Base-by-base conservation (phyloP, 805 yeast genomes). In the Kluyveromyces nonfermentans region DNA sequence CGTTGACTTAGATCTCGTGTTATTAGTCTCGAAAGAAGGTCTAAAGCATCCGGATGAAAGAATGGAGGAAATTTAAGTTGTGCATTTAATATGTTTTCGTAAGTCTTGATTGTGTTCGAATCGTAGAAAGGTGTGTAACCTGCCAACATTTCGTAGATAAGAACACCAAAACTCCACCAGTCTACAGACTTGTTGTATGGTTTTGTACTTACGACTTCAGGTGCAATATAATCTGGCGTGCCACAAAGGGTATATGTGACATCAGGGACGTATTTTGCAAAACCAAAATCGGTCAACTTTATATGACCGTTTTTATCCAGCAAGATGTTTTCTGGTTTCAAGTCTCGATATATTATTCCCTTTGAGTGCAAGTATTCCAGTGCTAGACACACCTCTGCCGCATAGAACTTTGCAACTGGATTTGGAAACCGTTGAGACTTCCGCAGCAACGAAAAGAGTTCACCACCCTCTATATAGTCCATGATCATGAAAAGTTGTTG, bases 401-500 rank as follows among this genome's bases (percentile, higher is more conserved):
- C 95, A 64, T 89, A 89, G 64, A 89, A 89, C 69, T 89, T 89
- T 37, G 96, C 96, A 41, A 89, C 97, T 20, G 96, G 96, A 59
- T 84, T 85, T 9, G 97, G 97, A 63, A 89, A 89, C 52, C 95
- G 72, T 56, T 86, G 94, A 9, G 94, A 82, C 63, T 86, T 88
- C 52, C 97, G 73, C 53, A 89, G 71, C 50, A 89, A 68, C 2
- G 90, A 78, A 58, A 89, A 89, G 42, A 89, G 72, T 68, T 89
- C 97, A 44, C 97, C 97, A 52, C 97, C 97, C 69, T 89, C 97
- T 50, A 88, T 82, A 64, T 86, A 89, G 63, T 89, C 97, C 97
- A 89, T 89, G 36, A 89, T 87, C 93, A 89, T 86, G 61, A 88
- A 89, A 45, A 89, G 71, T 50, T 84, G 82, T 52, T 73, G 74